phyloP scores from a whole-genome alignment of 2,329 filamentous ascomycete species.

The Xylaria sp. region DNA sequence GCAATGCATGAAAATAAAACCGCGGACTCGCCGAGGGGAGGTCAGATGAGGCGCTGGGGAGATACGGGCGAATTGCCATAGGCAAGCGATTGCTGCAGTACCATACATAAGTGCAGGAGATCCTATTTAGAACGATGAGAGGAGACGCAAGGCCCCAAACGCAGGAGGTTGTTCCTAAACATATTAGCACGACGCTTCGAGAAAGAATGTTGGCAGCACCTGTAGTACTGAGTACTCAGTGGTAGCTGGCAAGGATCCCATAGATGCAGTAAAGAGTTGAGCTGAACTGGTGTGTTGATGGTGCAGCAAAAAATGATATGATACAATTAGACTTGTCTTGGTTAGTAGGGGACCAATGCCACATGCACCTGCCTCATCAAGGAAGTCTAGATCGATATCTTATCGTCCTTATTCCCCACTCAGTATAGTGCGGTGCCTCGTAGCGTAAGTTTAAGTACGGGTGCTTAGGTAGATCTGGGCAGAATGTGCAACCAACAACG shows the following conservation, averaged over 20 bases:
- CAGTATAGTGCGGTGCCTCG: background rate
- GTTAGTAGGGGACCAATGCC: slow-evolving; percentile 8
- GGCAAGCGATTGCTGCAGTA: background rate
- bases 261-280: slow-evolving; percentile 24
- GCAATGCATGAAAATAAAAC: slow-evolving; percentile 30
- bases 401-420: slow-evolving; percentile 14
- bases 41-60: slow-evolving; percentile 6
- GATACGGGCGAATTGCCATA: background rate
- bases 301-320: background rate
- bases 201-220: background rate
- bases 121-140: background rate
- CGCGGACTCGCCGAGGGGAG: slow-evolving; percentile 26
- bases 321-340: slow-evolving; percentile 7
- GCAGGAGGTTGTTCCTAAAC: background rate
- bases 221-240: background rate
- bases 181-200: background rate
- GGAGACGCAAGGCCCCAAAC: background rate
- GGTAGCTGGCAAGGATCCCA: slow-evolving; percentile 23
- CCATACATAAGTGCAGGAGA: background rate
- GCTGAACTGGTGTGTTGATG: slow-evolving; percentile 1
- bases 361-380: slow-evolving; percentile 24
- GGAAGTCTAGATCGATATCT: slow-evolving; percentile 22
- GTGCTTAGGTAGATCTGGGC: background rate
- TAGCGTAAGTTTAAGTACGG: background rate
- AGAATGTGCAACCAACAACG: background rate